Conservation (phyloP, 116 monocot species). For the Zostera marina region DNA sequence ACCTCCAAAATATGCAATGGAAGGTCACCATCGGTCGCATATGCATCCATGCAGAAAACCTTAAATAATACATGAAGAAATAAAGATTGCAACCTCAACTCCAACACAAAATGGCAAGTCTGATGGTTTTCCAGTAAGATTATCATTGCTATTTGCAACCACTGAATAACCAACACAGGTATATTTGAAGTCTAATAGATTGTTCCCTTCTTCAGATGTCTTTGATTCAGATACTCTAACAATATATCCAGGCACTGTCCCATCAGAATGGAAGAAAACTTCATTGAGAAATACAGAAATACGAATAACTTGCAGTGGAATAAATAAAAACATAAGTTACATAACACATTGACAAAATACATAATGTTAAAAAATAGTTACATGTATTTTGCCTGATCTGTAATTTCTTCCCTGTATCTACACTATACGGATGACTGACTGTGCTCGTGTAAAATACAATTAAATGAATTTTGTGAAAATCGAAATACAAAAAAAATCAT, state of each 20-base stretch:
- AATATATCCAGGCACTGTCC: constrained; percentile 48
- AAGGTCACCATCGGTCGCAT: background rate
- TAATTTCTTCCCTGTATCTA: too few relatives aligned
- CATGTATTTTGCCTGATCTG: too few relatives aligned
- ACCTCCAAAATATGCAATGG: background rate
- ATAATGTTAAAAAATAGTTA: too few relatives aligned
- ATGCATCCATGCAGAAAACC: background rate
- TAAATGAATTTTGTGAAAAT: too few relatives aligned
- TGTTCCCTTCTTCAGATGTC: constrained; percentile 46
- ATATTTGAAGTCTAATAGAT: constrained; percentile 59
- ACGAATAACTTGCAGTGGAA: background rate
- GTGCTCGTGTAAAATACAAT: too few relatives aligned
- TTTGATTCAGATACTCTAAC: constrained; percentile 73
- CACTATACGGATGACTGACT: too few relatives aligned
- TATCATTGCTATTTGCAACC: constrained; percentile 48
- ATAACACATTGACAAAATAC: too few relatives aligned
- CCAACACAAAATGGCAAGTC: constrained; percentile 80
- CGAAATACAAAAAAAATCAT: too few relatives aligned
- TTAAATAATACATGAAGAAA: background rate
- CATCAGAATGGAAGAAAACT: background rate
- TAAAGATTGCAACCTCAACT: constrained; percentile 42
- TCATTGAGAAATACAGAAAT: background rate
- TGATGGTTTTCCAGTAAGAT: constrained; percentile 19
- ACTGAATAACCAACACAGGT: constrained; percentile 83
- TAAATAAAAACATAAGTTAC: background rate